Evolutionary conservation across 2,329 filamentous ascomycete genomes (phyloP), one percentile per base, ranked within the genome.

Genomic region (Fonsecaea monophora): DNA sequence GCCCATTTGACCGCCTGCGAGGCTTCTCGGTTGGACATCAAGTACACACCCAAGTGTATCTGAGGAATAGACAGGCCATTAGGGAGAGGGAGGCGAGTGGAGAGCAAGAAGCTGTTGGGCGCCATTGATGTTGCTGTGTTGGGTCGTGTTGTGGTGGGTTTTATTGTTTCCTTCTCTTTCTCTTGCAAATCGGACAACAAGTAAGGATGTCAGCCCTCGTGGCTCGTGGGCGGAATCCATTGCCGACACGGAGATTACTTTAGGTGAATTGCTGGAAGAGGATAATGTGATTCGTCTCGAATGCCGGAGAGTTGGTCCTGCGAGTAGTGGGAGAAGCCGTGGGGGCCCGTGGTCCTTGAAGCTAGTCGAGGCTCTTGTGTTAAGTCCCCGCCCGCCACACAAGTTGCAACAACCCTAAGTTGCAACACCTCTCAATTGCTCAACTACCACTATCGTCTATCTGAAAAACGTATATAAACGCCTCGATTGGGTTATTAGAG

Each of bases 31-130:
- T 89, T 86, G 3, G 84, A 86, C 77, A 90, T 90, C 79, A 90
- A 83, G 78, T 92, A 93, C 10, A 92, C 86, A 4, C 90, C 90
- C 1, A 92, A 84, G 71, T 92, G 90, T 71, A 92, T 87, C 72
- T 85, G 86, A 13, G 90, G 90, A 78, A 92, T 92, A 13, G 82
- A 81, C 64, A 85, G 79, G 74, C 88, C 87, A 81, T 90, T 91
- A 72, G 86, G 78, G 64, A 90, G 84, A 82, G 88, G 38, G n/a
- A 73, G 45, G 9, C 70, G 70, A 21, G 69, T 67, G 21, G 71
- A 66, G 40, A 72, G 53, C 12, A 69, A 71, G 61, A 71, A 70
- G 53, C 57, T 68, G 48, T 67, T 73, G 10, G 71, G 62, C 18
- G 70, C 67, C 71, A 72, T 71, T 4, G 18, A 2, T 61, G 13